Conservation (phyloP, 768 basidiomycete genomes). For the Termitomyces sp. region DNA sequence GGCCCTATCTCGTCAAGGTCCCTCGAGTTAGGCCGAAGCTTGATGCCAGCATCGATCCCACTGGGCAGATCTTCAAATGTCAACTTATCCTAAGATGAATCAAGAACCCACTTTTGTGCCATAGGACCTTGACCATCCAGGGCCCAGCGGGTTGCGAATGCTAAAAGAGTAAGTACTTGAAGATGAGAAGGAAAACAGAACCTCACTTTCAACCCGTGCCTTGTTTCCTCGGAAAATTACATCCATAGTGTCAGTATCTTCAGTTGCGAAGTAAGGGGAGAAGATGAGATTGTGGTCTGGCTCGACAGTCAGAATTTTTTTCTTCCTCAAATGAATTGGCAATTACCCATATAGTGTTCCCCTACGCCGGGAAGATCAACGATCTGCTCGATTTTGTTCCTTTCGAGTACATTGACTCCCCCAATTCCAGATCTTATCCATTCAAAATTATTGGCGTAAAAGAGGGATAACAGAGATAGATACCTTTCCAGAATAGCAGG, state of each 20-base stretch:
- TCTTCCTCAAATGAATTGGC: not conserved
- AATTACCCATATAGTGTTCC: conserved; percentile 52
- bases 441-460: not conserved
- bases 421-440: conserved; percentile 58
- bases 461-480: not conserved
- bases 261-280: conserved; percentile 34
- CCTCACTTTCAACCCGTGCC: conserved; percentile 35
- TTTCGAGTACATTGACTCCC: conserved; percentile 36
- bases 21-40: conserved; percentile 42
- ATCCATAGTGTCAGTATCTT: conserved; percentile 46
- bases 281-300: conserved; percentile 36
- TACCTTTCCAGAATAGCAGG: conserved; percentile 49
- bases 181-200: not conserved
- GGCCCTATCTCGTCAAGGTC: conserved; percentile 48
- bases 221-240: conserved; percentile 32
- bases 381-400: conserved; percentile 39
- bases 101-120: conserved; percentile 40
- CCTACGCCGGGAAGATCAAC: conserved; percentile 75
- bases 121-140: conserved; percentile 25
- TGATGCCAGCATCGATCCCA: conserved; percentile 49
- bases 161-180: conserved; percentile 1
- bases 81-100: not conserved
- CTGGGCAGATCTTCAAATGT: conserved; percentile 20
- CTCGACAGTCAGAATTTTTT: not conserved
- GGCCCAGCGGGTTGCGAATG: conserved; percentile 12